phyloP scores from a whole-genome alignment of 768 basidiomycete genomes.

The Exidia glandulosa region DNA sequence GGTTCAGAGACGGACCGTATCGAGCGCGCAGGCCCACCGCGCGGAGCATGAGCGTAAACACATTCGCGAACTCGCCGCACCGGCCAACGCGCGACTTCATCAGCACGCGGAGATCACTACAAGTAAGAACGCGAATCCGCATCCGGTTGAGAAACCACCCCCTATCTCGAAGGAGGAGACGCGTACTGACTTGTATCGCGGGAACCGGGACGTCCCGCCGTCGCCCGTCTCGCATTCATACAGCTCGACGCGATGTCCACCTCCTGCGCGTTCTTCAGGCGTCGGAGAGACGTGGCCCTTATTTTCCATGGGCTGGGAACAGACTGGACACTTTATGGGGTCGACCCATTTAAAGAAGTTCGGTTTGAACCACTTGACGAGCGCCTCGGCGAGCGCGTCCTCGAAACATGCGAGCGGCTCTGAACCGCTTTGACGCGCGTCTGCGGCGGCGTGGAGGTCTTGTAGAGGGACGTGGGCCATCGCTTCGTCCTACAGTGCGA shows the following conservation, averaged over 20 bases:
- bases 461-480: conserved; percentile 13
- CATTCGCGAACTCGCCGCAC: conserved; percentile 27
- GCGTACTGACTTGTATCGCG: conserved; percentile 20
- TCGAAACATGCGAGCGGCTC: conserved; percentile 10
- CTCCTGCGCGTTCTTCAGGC: conserved; percentile 17
- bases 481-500: conserved; percentile 10
- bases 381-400: conserved; percentile 22
- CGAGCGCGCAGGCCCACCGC: conserved; percentile 22
- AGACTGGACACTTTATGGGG: conserved; percentile 24
- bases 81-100: conserved; percentile 17
- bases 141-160: background rate
- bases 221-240: conserved; percentile 18
- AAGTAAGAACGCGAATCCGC: background rate
- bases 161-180: background rate
- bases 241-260: conserved; percentile 25
- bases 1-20: conserved; percentile 12
- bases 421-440: conserved; percentile 4
- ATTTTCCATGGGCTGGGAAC: conserved; percentile 14
- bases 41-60: conserved; percentile 26
- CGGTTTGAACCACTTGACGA: conserved; percentile 28
- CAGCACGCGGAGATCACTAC: conserved; percentile 17
- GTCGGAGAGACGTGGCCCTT: conserved; percentile 12
- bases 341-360: conserved; percentile 28
- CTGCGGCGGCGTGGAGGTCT: conserved; percentile 11
- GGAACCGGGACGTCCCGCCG: conserved; percentile 18